Conservation (phyloP, 768 basidiomycete genomes). For the Mycena haematopus region DNA sequence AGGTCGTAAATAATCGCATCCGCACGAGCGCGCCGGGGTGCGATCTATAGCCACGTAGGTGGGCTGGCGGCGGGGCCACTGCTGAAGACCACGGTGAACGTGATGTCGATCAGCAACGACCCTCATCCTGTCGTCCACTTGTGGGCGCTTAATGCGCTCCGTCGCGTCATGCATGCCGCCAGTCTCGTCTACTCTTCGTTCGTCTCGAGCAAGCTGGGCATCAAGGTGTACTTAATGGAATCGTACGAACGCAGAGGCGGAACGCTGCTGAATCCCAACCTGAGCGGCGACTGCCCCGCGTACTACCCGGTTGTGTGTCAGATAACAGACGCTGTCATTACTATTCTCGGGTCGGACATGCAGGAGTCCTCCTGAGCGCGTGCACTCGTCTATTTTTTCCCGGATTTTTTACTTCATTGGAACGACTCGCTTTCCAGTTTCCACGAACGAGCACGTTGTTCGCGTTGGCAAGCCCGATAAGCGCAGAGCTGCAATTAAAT, state of each 20-base stretch:
- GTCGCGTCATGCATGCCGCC: constrained; percentile 84
- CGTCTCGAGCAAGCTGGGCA: constrained; percentile 85
- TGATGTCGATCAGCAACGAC: constrained; percentile 96
- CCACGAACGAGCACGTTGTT: no score
- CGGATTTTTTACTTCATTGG: no score
- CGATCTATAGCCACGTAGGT: constrained; percentile 91
- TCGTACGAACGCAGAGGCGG: constrained; percentile 95
- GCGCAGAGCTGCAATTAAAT: no score
- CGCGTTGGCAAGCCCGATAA: no score
- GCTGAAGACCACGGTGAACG: constrained; percentile 93
- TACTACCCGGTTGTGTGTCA: constrained; percentile 93
- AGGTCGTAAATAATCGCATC: constrained; percentile 96
- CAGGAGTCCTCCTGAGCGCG: constrained; percentile 84
- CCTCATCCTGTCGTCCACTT: constrained; percentile 97
- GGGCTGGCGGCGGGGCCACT: constrained; percentile 95
- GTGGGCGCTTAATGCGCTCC: constrained; percentile 87
- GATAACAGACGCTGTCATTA: constrained; percentile 92
- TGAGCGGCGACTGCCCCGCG: constrained; percentile 89
- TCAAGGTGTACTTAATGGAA: constrained; percentile 89
- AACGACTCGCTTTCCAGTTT: no score
- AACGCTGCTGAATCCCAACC: constrained; percentile 78
- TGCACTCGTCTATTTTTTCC: constrained; percentile 78
- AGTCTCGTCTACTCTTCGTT: constrained; percentile 91
- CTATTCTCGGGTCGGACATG: constrained; percentile 93
- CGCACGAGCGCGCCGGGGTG: constrained; percentile 91